Base-by-base conservation (phyloP, 257 asterid species). In the Gentiana dahurica region DNA sequence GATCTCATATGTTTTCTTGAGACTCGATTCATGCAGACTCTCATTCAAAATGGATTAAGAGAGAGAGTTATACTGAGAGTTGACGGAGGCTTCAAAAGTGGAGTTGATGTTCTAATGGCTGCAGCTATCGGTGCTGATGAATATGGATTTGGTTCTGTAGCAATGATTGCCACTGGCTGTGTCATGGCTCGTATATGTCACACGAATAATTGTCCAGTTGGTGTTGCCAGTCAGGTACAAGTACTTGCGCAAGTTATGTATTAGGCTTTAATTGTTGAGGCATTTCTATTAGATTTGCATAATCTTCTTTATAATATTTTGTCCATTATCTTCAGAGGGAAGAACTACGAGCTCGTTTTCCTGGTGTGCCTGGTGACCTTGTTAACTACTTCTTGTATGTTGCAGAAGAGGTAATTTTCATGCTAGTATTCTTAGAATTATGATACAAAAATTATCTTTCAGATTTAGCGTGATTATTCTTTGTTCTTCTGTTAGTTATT, bases 101-200 rank as follows among this genome's bases (percentile, higher is more conserved):
- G 98, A 61, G 69, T 85, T 59, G 98, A 92, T 66, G 98, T 92
- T 57, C 69, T 88, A 58, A 85, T 85, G 91, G 98, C 97, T 67
- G 95, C 97, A 57, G 74, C 85, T 36, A 88, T 92, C 97, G 98
- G 98, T 57, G 98, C 95, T 41, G 98, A 92, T 65, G 98, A 92
- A 70, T 92, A 83, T 69, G 98, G 98, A 67, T 92, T 92, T 68
- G 98, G 98, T 71, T 88, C 97, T 12, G 77, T 92, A 48, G 98
- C 98, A 58, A 92, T 92, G 98, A 92, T 92, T 68, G 98, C 98
- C 67, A 92, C 98, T 44, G 98, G 98, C 53, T 92, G 98, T 66
- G 84, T 92, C 55, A 92, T 92, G 98, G 98, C 98, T 60, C 98
- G 97, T 65, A 92, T 92, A 47, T 92, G 98, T 79, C 98, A 92